These are phyloP conservation scores for Saccharomycopsis vini DNA, from an alignment of 805 yeast genomes.

Conservation along the genomic window DNA sequence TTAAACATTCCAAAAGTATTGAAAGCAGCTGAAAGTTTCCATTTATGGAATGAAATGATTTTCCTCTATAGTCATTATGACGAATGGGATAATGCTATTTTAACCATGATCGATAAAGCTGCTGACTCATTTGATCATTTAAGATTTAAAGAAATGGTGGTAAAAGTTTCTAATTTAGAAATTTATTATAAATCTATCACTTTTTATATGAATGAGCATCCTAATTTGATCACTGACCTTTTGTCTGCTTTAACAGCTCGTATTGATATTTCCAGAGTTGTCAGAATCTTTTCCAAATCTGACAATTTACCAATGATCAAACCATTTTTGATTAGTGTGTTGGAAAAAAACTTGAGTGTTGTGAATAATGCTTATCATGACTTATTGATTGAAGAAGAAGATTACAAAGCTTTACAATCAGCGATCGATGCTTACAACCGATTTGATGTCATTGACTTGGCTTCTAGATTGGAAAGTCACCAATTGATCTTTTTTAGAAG, in stretches of 20 bases:
- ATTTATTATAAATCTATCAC: constrained; percentile 95
- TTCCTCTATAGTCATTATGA: constrained; percentile 97
- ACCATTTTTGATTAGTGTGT: constrained; percentile 87
- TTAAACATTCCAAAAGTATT: constrained; percentile 95
- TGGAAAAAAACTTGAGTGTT: constrained; percentile 80
- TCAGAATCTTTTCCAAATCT: constrained; percentile 86
- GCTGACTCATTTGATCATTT: constrained; percentile 89
- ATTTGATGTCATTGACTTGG: constrained; percentile 86
- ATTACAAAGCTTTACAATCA: constrained; percentile 78
- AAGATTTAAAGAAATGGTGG: constrained; percentile 89
- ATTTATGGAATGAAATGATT: constrained; percentile 91
- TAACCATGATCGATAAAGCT: constrained; percentile 91
- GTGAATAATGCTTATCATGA: constrained; percentile 96
- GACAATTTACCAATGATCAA: constrained; percentile 94
- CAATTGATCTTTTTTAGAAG: constrained; percentile 88
- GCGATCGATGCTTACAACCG: constrained; percentile 86
- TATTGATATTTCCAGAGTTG: constrained; percentile 89
- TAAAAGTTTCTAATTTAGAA: constrained; percentile 91
- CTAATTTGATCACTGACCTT: constrained; percentile 80
- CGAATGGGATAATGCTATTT: constrained; percentile 98
- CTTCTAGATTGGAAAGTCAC: constrained; percentile 87
- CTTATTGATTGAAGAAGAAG: constrained; percentile 91
- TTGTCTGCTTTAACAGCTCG: constrained; percentile 78
- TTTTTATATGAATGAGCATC: constrained; percentile 88
- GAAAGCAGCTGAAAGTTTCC: constrained; percentile 87